Evolutionary conservation across 345 rosid genomes (phyloP).

Genomic region (Eutrema heterophyllum): DNA sequence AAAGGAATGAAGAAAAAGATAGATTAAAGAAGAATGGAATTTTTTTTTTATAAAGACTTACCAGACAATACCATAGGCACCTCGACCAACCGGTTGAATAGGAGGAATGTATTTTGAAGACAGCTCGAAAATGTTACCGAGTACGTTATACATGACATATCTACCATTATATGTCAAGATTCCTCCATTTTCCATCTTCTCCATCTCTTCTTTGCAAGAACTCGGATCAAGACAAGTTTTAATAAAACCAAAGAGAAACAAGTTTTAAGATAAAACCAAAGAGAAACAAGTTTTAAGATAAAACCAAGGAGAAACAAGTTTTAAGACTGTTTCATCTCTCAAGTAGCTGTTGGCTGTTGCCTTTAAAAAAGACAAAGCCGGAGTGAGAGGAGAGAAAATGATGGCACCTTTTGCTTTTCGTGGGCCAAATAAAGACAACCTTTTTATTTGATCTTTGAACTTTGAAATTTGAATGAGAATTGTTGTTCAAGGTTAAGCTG

Average conservation of each 20-base stretch:
- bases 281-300: not conserved
- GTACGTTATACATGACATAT: constrained; percentile 56
- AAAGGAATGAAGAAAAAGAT: not conserved
- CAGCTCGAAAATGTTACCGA: constrained; percentile 63
- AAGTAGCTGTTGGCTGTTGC: not conserved
- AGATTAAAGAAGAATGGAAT: not conserved
- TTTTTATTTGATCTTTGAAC: constrained; percentile 16
- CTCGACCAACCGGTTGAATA: constrained; percentile 77
- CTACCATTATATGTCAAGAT: constrained; percentile 39
- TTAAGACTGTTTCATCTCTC: constrained; percentile 13
- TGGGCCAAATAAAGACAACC: constrained; percentile 18
- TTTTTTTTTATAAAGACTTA: constrained; percentile 10
- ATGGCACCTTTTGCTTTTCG: constrained; percentile 25
- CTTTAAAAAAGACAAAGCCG: not conserved
- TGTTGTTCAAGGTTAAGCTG: not conserved
- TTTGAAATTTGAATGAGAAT: constrained; percentile 30
- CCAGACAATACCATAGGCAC: constrained; percentile 93
- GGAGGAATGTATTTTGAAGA: constrained; percentile 82
- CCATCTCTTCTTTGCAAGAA: constrained; percentile 26
- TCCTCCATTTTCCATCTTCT: constrained; percentile 41
- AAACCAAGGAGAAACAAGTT: constrained; percentile 5
- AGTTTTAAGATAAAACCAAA: not conserved
- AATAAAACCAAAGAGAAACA: not conserved
- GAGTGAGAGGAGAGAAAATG: constrained; percentile 6
- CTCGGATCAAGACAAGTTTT: constrained; percentile 4